phyloP scores from a whole-genome alignment of 768 basidiomycete species.

The Hebeloma cylindrosporum region DNA sequence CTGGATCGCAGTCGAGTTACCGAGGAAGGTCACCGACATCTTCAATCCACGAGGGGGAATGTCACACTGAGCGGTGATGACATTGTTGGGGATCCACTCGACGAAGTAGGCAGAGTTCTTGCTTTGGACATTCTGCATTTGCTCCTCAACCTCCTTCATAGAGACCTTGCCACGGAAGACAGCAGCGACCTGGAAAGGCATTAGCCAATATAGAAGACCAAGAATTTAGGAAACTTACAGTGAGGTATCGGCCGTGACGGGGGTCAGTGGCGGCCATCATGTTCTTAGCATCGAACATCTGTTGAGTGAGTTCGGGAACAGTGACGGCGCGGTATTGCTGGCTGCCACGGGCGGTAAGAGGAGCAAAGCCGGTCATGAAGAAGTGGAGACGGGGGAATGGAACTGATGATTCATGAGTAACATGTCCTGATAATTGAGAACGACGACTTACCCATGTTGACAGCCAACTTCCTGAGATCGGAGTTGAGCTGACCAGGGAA shows the following conservation, averaged over 20 bases:
- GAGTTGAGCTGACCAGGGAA: slow-evolving; percentile 99
- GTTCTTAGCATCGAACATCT: slow-evolving; percentile 99
- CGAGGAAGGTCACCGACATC: slow-evolving; percentile 97
- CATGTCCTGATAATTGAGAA: not conserved
- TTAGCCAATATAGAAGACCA: not conserved
- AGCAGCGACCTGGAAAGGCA: slow-evolving; percentile 66
- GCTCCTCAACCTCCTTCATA: slow-evolving; percentile 99
- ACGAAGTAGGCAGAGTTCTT: slow-evolving; percentile 99
- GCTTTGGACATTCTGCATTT: slow-evolving; percentile 96
- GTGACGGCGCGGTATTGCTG: slow-evolving; percentile 96
- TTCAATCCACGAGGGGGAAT: slow-evolving; percentile 93
- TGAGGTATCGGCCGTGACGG: slow-evolving; percentile 95
- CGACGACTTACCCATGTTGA: slow-evolving; percentile 86
- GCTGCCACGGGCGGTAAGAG: slow-evolving; percentile 90
- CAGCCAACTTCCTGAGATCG: slow-evolving; percentile 95
- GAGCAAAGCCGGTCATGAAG: slow-evolving; percentile 98
- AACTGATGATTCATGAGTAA: slow-evolving; percentile 44
- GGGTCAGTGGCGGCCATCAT: slow-evolving; percentile 99
- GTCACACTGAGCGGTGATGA: slow-evolving; percentile 97
- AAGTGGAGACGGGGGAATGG: slow-evolving; percentile 99
- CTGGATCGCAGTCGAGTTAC: slow-evolving; percentile 96
- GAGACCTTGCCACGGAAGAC: slow-evolving; percentile 99
- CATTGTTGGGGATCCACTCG: slow-evolving; percentile 99
- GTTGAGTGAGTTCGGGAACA: slow-evolving; percentile 96
- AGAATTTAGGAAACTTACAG: slow-evolving; percentile 46